Evolutionary conservation across 768 basidiomycete species (phyloP).

Genomic region (Pholiota molesta): DNA sequence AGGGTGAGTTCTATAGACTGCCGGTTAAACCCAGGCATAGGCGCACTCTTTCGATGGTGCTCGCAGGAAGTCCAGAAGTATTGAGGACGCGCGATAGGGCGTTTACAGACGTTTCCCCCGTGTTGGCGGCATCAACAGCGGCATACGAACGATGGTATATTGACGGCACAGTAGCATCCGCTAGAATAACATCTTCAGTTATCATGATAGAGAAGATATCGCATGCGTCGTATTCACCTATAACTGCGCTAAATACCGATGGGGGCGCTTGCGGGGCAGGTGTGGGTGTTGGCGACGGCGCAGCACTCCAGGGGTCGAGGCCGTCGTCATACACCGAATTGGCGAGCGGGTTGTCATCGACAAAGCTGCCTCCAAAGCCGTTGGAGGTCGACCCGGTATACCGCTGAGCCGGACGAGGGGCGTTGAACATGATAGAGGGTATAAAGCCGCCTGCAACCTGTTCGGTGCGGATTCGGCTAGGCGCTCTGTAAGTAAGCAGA

Average conservation of each 20-base stretch:
- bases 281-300: constrained; percentile 72
- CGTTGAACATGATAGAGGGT: constrained; percentile 72
- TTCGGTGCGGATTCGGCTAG: constrained; percentile 7
- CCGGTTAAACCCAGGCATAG: constrained; percentile 1
- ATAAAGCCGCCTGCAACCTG: not conserved
- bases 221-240: constrained; percentile 45
- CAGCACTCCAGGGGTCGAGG: constrained; percentile 78
- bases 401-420: constrained; percentile 73
- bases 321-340: constrained; percentile 80
- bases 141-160: constrained; percentile 77
- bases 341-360: constrained; percentile 76
- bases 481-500: not conserved
- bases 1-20: not conserved
- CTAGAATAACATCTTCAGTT: constrained; percentile 37
- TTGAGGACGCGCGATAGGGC: constrained; percentile 78
- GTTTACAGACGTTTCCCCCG: constrained; percentile 83
- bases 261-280: constrained; percentile 52
- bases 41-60: constrained; percentile 79
- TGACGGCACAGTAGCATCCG: constrained; percentile 78
- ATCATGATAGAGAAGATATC: not conserved
- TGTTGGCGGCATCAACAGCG: constrained; percentile 67
- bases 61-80: constrained; percentile 79
- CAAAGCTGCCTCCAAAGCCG: constrained; percentile 72
- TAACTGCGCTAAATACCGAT: constrained; percentile 67
- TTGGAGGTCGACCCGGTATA: constrained; percentile 56